Conservation (phyloP, 371 early-diverging fungal genomes). For the Rhizopus delemar region DNA sequence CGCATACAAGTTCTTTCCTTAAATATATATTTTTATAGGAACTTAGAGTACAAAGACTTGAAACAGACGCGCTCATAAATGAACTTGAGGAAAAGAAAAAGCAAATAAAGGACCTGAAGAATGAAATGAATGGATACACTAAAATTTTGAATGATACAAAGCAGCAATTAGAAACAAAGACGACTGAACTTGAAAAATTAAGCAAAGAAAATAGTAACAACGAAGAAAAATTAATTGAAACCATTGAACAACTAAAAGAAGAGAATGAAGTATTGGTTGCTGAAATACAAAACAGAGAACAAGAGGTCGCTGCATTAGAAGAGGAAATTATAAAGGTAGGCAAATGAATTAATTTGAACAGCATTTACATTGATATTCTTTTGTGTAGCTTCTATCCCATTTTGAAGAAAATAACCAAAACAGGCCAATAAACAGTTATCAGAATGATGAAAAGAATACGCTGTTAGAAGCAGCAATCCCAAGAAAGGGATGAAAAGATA, state of each 20-base stretch:
- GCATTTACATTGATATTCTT: not conserved
- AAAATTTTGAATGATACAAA: constrained; percentile 29
- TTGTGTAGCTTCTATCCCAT: constrained; percentile 1
- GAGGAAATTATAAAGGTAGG: constrained; percentile 38
- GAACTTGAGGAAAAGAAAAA: constrained; percentile 37
- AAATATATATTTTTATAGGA: constrained; percentile 3
- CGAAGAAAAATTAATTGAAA: constrained; percentile 9
- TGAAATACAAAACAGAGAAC: constrained; percentile 35
- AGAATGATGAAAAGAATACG: constrained; percentile 8
- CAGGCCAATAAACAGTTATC: not conserved
- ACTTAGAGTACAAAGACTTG: constrained; percentile 24
- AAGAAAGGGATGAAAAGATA: constrained; percentile 9
- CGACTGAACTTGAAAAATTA: constrained; percentile 27
- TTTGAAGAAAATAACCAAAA: constrained; percentile 16
- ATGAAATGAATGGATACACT: constrained; percentile 29
- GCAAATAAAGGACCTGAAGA: constrained; percentile 30
- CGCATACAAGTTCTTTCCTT: no score
- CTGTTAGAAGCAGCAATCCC: constrained; percentile 4
- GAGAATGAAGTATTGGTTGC: constrained; percentile 22
- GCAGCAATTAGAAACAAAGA: constrained; percentile 32
- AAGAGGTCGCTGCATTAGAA: constrained; percentile 37
- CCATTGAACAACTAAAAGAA: constrained; percentile 11
- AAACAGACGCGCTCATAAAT: constrained; percentile 29
- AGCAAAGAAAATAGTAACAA: constrained; percentile 2
- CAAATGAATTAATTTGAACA: no score